These are phyloP conservation scores for Boletus insuetus DNA, from an alignment of 768 basidiomycete species.

Conservation along the genomic window DNA sequence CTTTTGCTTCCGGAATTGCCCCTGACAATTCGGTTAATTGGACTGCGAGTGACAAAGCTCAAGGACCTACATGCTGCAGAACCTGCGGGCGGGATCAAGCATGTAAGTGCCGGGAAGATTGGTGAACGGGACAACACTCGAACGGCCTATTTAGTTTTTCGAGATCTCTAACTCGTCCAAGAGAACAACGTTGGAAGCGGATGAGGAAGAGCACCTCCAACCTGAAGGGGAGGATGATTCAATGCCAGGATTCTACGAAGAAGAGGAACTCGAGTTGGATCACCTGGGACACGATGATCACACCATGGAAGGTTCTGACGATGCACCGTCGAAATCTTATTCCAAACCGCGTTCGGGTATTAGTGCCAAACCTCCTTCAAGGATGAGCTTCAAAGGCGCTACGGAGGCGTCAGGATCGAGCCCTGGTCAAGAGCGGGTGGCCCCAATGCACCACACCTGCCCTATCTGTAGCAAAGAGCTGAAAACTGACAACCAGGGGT, in stretches of 20 bases:
- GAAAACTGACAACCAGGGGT: slow-evolving; percentile 66
- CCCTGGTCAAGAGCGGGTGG: slow-evolving; percentile 12
- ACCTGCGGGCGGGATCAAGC: slow-evolving; percentile 61
- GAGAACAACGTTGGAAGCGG: slow-evolving; percentile 34
- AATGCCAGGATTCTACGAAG: slow-evolving; percentile 56
- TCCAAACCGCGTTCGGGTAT: slow-evolving; percentile 16
- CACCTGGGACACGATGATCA: slow-evolving; percentile 5
- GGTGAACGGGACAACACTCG: not conserved
- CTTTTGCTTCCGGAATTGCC: slow-evolving; percentile 80
- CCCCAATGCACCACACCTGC: slow-evolving; percentile 44
- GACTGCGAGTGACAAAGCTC: slow-evolving; percentile 83
- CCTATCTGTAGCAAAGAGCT: slow-evolving; percentile 69
- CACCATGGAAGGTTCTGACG: slow-evolving; percentile 5
- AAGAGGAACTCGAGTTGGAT: slow-evolving; percentile 35
- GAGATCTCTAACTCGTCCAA: slow-evolving; percentile 41
- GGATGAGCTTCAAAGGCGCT: not conserved
- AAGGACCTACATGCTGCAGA: slow-evolving; percentile 66
- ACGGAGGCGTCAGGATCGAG: slow-evolving; percentile 15
- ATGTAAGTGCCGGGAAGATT: slow-evolving; percentile 44
- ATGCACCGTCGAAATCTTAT: not conserved
- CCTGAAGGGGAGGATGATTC: slow-evolving; percentile 26
- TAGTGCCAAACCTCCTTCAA: not conserved
- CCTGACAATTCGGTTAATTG: slow-evolving; percentile 78
- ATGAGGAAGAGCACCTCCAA: slow-evolving; percentile 18
- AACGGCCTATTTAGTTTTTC: slow-evolving; percentile 50